Evolutionary conservation across 2,329 filamentous ascomycete genomes (phyloP).

Genomic region (Diplodia scrobiculata): DNA sequence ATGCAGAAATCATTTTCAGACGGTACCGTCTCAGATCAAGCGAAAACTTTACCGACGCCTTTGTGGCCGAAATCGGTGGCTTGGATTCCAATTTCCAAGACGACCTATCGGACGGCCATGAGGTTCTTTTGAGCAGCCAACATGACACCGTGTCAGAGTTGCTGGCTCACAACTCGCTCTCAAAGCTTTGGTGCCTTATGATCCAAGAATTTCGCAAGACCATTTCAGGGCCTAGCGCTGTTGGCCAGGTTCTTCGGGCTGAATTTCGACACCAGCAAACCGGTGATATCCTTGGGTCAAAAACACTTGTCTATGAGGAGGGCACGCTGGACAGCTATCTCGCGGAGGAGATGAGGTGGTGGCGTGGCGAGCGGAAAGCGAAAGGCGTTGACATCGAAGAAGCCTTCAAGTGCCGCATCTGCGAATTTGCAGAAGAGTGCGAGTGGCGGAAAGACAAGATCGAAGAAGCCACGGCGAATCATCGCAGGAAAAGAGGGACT

Average conservation of each 20-base stretch:
- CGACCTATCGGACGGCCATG: conserved; percentile 36
- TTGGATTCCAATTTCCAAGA: conserved; percentile 68
- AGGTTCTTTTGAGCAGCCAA: conserved; percentile 37
- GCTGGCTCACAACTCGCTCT: conserved; percentile 61
- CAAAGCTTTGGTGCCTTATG: conserved; percentile 64
- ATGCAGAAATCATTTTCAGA: conserved; percentile 67
- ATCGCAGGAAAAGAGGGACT: neutral
- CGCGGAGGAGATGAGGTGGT: conserved; percentile 75
- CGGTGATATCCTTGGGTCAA: conserved; percentile 59
- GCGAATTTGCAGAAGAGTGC: conserved; percentile 79
- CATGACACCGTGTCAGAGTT: conserved; percentile 56
- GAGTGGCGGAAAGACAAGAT: conserved; percentile 74
- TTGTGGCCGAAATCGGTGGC: conserved; percentile 72
- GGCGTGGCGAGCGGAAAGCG: conserved; percentile 73
- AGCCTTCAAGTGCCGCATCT: conserved; percentile 82
- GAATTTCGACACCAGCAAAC: conserved; percentile 55
- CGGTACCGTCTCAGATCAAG: conserved; percentile 71
- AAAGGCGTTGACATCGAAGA: conserved; percentile 79
- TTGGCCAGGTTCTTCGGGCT: conserved; percentile 60
- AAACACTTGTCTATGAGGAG: conserved; percentile 68
- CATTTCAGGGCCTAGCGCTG: conserved; percentile 53
- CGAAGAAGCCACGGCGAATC: conserved; percentile 51
- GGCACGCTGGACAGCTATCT: conserved; percentile 67
- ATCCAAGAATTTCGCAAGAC: conserved; percentile 58
- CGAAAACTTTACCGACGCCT: conserved; percentile 72